These are phyloP conservation scores for Magnusiomyces suaveolens DNA, from an alignment of 1,139 yeast genomes.

Conservation along the genomic window DNA sequence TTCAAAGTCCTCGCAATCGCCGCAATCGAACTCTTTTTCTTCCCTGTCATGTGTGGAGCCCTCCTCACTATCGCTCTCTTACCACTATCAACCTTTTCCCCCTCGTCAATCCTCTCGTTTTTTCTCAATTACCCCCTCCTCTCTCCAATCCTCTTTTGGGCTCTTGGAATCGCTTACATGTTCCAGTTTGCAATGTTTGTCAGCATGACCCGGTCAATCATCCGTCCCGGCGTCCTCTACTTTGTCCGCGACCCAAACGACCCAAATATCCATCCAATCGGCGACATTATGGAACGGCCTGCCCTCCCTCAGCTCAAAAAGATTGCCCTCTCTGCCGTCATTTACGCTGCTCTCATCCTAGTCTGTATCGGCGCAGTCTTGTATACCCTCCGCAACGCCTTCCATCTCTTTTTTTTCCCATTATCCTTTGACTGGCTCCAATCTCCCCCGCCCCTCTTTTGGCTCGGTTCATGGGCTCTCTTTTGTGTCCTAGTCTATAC, in stretches of 20 bases:
- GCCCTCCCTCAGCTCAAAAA: conserved; percentile 62
- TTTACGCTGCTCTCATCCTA: conserved; percentile 64
- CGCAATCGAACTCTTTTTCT: conserved; percentile 66
- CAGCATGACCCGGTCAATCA: conserved; percentile 68
- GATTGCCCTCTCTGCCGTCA: conserved; percentile 63
- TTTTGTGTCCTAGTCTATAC: conserved; percentile 11
- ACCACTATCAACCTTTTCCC: conserved; percentile 27
- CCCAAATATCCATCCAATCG: conserved; percentile 79
- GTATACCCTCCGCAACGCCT: conserved; percentile 41
- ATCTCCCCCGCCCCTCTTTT: conserved; percentile 14
- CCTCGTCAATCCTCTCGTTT: conserved; percentile 14
- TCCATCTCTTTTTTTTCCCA: conserved; percentile 28
- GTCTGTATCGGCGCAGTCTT: conserved; percentile 66
- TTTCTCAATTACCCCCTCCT: conserved; percentile 21
- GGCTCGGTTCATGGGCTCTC: background rate
- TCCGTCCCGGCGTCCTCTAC: conserved; percentile 82
- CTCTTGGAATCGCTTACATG: conserved; percentile 77
- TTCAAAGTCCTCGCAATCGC: conserved; percentile 67
- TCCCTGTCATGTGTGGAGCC: conserved; percentile 82
- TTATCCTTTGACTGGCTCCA: conserved; percentile 17
- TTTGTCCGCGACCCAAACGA: conserved; percentile 93
- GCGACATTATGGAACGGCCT: conserved; percentile 77
- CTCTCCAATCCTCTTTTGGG: conserved; percentile 46
- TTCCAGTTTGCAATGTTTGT: conserved; percentile 76
- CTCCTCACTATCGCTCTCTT: conserved; percentile 56